phyloP scores from a whole-genome alignment of 805 yeast species.

The Yarrowia sp. region DNA sequence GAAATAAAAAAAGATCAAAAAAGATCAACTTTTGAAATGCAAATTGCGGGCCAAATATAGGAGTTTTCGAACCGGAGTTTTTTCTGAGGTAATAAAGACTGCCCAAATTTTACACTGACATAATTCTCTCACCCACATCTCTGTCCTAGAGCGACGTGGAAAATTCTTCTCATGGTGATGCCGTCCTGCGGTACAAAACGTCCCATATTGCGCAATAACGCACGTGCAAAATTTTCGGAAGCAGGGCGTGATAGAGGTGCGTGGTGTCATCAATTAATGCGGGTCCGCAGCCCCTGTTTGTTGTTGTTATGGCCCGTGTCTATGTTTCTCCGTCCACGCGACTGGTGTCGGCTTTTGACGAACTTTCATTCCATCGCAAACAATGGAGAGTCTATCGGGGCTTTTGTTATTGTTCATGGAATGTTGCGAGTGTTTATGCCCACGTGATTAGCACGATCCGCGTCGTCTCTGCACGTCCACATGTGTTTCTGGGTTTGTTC shows the following conservation, averaged over 20 bases:
- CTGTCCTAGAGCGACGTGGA: background rate
- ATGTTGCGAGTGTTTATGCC: conserved; percentile 1
- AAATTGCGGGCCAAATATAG: background rate
- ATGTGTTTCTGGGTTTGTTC: conserved; percentile 16
- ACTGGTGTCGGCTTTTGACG: background rate
- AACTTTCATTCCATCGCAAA: conserved; percentile 4
- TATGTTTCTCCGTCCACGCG: background rate
- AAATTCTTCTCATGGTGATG: background rate
- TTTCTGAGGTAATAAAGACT: background rate
- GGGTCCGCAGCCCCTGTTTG: background rate
- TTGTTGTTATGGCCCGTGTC: background rate
- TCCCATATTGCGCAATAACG: conserved; percentile 3
- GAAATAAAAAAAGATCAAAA: too few species aligned
- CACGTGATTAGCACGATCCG: conserved; percentile 33
- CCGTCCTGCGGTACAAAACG: background rate
- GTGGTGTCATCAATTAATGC: conserved; percentile 5
- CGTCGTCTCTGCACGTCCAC: conserved; percentile 29
- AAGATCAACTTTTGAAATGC: background rate
- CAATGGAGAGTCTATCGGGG: conserved; percentile 28
- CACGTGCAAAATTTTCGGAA: conserved; percentile 13
- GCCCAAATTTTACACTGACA: background rate
- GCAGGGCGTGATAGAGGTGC: background rate
- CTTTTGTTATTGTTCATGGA: conserved; percentile 13
- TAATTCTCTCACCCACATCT: too few species aligned
- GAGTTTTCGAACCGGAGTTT: background rate